Base-by-base conservation (phyloP, 1,139 yeast species). In the Geotrichum bryndzae region DNA sequence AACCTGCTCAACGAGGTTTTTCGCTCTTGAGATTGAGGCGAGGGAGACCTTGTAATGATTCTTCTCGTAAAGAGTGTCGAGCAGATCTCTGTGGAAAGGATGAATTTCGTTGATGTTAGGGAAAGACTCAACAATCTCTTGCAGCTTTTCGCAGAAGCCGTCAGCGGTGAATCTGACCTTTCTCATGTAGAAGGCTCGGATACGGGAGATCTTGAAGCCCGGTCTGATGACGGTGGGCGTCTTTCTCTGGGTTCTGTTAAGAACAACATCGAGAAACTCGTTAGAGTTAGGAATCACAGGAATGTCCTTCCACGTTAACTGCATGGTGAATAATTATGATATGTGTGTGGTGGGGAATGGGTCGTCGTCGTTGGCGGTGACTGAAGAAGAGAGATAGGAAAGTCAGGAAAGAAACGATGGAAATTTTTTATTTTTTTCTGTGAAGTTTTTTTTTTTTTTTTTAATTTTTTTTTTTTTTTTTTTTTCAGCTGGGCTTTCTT, bases 141-240 rank as follows among this genome's bases (percentile, higher is more conserved):
- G 87, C 69, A 92, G 87, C 79, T 94, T 94, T 76, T 94, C 99
- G 67, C 85, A 82, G 72, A 95, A 95, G 29, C 99, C 98, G 74
- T 94, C 99, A 64, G 96, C 90, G 13, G 99, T 94, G 74, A 85
- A 94, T 73, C 89, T 88, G 66, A 94, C 99, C 75, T 94, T 94
- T 80, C 99, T 85, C 97, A 94, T 94, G 78, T 94, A 94, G 72
- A 94, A 94, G n/a, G 97, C 90, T 70, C 99, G 83, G 72, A 94
- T 94, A 81, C 99, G 90, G 70, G 95, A 88, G 76, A 94, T 94
- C 74, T 89, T 88, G 81, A 92, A 95, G 65, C 99, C 99, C 7
- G 97, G 90, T 75, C 99, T 87, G 69, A 94, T 90, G 65, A 95
- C 97, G 13, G 99, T 94, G 58, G 99, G 99, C 2, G 99, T 94